A percentile compares a stretch with the other conserved stretches of the same genome.
Evolutionary conservation across 2,329 filamentous ascomycete genomes (phyloP).

Genomic region (Shiraia sp.): DNA sequence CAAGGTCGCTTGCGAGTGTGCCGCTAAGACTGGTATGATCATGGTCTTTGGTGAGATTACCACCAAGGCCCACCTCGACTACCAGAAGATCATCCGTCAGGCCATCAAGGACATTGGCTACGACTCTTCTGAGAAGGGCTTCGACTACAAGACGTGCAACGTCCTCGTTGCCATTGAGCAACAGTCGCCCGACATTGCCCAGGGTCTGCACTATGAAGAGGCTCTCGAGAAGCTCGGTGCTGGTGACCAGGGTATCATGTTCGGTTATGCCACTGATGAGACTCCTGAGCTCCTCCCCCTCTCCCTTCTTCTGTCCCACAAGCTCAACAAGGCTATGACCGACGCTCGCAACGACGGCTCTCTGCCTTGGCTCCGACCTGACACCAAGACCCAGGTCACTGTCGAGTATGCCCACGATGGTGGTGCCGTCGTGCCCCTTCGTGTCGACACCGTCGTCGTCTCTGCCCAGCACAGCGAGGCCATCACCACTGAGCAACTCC

Average conservation of each 20-base stretch:
- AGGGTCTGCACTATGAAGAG: constrained; percentile 98
- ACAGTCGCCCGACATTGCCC: constrained; percentile 97
- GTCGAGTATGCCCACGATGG: constrained; percentile 97
- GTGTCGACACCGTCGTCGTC: constrained; percentile 96
- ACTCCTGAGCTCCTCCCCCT: constrained; percentile 96
- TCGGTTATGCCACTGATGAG: constrained; percentile 99
- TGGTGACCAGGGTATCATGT: constrained; percentile 99
- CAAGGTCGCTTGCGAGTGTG: constrained; percentile 98
- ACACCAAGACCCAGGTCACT: constrained; percentile 99
- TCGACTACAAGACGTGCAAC: constrained; percentile 99
- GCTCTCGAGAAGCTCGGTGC: constrained; percentile 96
- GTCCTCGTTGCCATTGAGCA: constrained; percentile 98
- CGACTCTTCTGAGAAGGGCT: constrained; percentile 94
- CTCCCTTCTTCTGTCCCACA: constrained; percentile 91
- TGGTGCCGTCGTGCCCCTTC: constrained; percentile 87
- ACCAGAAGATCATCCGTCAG: constrained; percentile 94
- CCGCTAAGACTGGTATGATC: constrained; percentile 99
- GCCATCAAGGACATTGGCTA: constrained; percentile 99
- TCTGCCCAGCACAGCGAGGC: constrained; percentile 90
- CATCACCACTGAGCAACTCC: constrained; percentile 88
- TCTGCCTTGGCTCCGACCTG: constrained; percentile 92
- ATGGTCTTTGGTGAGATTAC: constrained; percentile 88
- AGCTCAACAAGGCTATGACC: constrained; percentile 95
- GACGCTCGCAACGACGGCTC: constrained; percentile 83
- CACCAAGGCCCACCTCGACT: constrained; percentile 89